Evolutionary conservation across 768 basidiomycete genomes (phyloP).

Genomic region (Phlegmacium glaucopus): DNA sequence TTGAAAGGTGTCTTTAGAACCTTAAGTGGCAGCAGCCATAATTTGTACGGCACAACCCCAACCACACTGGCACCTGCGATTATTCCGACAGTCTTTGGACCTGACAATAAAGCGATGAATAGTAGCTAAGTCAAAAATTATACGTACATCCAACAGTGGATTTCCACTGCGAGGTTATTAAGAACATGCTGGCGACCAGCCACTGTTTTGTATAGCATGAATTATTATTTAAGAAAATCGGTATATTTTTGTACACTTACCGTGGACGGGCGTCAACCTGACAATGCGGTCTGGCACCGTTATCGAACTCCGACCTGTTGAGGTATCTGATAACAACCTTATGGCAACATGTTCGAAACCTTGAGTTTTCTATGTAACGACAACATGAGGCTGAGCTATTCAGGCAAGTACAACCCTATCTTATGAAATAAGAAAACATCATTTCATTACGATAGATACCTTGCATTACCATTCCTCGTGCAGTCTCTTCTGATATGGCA

Average conservation of each 20-base stretch:
- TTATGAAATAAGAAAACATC: no score
- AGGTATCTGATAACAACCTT: no score
- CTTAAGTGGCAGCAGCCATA: slow-evolving; percentile 61
- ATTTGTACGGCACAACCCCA: slow-evolving; percentile 67
- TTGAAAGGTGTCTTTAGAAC: slow-evolving; percentile 37
- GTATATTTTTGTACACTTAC: slow-evolving; percentile 30
- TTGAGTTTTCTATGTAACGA: no score
- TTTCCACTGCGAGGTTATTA: slow-evolving; percentile 10
- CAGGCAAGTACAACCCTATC: no score
- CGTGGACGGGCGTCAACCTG: slow-evolving; percentile 69
- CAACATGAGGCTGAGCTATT: no score
- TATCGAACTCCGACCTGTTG: no score
- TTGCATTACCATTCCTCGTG: no score
- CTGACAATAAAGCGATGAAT: slow-evolving; percentile 18
- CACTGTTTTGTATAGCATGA: slow-evolving; percentile 43
- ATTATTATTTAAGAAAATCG: not conserved
- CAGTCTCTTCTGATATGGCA: no score
- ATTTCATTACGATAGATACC: no score
- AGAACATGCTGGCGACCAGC: slow-evolving; percentile 41
- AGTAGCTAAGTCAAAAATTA: not conserved
- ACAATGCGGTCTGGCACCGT: no score
- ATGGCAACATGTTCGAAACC: no score
- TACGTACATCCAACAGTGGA: slow-evolving; percentile 48
- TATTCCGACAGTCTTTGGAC: slow-evolving; percentile 49
- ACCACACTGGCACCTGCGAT: slow-evolving; percentile 44